These are phyloP conservation scores for Aristolochia californica DNA, from an alignment of 164 flowering plant genomes.

Conservation along the genomic window DNA sequence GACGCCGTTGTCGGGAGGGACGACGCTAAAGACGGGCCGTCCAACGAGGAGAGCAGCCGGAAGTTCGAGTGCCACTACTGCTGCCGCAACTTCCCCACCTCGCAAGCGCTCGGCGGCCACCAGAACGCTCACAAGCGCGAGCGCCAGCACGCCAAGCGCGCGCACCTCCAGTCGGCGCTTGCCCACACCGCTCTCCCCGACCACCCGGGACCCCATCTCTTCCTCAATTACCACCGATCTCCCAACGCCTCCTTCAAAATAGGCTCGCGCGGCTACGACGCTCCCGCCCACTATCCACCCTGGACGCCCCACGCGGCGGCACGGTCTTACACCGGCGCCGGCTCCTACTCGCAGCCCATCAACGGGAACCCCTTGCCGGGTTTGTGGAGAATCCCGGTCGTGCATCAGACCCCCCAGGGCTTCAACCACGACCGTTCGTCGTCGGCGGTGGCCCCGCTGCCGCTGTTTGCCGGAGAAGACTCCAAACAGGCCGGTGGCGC, in stretches of 20 bases:
- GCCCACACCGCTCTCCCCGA: conserved; percentile 27
- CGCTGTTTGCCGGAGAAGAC: conserved; percentile 19
- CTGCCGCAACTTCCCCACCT: conserved; percentile 84
- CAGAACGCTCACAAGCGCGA: conserved; percentile 96
- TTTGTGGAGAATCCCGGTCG: conserved; percentile 57
- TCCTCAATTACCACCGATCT: conserved; percentile 25
- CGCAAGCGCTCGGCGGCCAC: conserved; percentile 95
- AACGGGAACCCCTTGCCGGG: conserved; percentile 59
- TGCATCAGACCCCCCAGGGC: conserved; percentile 12
- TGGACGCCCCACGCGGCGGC: conserved; percentile 14
- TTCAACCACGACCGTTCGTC: conserved; percentile 18
- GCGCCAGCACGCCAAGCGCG: conserved; percentile 82
- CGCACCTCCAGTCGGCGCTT: conserved; percentile 70
- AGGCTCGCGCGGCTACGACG: neutral
- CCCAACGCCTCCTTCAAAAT: conserved; percentile 1
- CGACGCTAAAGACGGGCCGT: neutral
- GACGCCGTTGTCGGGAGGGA: conserved; percentile 11
- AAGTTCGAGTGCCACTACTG: conserved; percentile 92
- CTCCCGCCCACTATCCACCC: conserved; percentile 4
- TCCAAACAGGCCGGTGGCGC: conserved; percentile 10
- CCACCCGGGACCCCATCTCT: conserved; percentile 21
- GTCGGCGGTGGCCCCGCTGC: conserved; percentile 1
- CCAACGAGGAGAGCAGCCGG: conserved; percentile 10
- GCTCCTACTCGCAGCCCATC: conserved; percentile 24
- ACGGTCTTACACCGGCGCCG: neutral